Conservation (phyloP, 2,329 filamentous ascomycete genomes). For the Thelonectria discophora region DNA sequence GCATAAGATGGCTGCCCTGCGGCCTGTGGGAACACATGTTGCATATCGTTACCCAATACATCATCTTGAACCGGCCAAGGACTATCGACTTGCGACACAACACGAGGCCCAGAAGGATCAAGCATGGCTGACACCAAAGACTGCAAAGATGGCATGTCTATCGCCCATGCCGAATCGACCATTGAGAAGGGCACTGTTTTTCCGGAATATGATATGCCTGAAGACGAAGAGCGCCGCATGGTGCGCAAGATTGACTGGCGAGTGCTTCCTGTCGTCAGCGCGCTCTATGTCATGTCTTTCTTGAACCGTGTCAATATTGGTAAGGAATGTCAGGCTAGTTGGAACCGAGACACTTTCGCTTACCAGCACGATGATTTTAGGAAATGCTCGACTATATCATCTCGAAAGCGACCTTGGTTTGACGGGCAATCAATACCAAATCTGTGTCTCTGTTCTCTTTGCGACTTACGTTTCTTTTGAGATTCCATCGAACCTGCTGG, state of each 20-base stretch:
- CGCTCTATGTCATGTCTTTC: constrained; percentile 63
- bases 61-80: neutral
- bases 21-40: neutral
- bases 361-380: constrained; percentile 37
- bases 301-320: constrained; percentile 28
- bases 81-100: neutral
- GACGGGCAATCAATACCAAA: constrained; percentile 71
- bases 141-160: neutral
- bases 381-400: constrained; percentile 74
- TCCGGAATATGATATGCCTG: neutral
- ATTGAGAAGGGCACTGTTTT: neutral
- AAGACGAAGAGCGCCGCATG: neutral
- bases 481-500: constrained; percentile 53
- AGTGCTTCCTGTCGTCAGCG: constrained; percentile 67
- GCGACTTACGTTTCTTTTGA: constrained; percentile 70
- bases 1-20: neutral
- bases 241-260: constrained; percentile 66
- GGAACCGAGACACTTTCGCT: neutral
- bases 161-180: neutral
- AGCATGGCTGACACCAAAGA: neutral
- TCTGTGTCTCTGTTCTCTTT: constrained; percentile 72
- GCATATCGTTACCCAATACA: neutral
- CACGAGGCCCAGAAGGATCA: neutral
- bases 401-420: constrained; percentile 71
- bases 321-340: neutral